Conservation (phyloP, 129 eudicot species). For the Centaurea solstitialis region DNA sequence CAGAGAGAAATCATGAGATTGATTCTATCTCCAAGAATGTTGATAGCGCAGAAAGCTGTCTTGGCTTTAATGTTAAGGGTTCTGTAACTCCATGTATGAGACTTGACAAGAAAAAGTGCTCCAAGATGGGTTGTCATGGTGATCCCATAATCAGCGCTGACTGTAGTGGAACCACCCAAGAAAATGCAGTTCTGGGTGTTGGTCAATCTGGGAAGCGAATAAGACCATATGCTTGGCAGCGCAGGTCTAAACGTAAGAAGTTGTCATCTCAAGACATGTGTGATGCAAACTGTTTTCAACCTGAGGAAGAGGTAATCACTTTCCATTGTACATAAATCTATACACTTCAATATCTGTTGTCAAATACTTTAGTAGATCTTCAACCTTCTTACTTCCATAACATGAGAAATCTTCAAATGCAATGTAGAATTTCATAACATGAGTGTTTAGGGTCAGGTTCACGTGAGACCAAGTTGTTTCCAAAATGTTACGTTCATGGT, state of each 20-base stretch:
- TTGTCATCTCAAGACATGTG: conserved; percentile 29
- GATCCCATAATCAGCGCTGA: conserved; percentile 13
- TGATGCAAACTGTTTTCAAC: conserved; percentile 18
- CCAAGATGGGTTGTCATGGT: conserved; percentile 20
- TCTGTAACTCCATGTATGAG: not conserved
- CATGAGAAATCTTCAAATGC: not conserved
- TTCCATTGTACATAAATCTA: too few species aligned
- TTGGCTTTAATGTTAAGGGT: conserved; percentile 21
- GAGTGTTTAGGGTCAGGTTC: not conserved
- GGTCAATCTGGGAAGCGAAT: conserved; percentile 46
- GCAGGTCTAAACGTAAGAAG: conserved; percentile 49
- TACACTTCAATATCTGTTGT: not conserved
- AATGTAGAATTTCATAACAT: too few species aligned
- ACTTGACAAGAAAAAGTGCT: not conserved
- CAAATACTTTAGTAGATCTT: not conserved
- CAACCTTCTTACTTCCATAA: not conserved
- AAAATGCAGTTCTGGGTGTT: conserved; percentile 27
- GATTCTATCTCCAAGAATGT: conserved; percentile 18
- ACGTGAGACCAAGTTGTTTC: too few species aligned
- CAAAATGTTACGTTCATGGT: too few species aligned
- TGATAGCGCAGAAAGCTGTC: conserved; percentile 28
- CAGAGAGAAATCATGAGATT: conserved; percentile 19
- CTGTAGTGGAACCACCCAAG: conserved; percentile 11
- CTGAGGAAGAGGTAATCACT: conserved; percentile 17
- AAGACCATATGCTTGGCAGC: conserved; percentile 59